Evolutionary conservation across 1,284 basidiomycete genomes (phyloP), one percentile per base, ranked within the genome.

Genomic region (Leccinum subspadiceum): DNA sequence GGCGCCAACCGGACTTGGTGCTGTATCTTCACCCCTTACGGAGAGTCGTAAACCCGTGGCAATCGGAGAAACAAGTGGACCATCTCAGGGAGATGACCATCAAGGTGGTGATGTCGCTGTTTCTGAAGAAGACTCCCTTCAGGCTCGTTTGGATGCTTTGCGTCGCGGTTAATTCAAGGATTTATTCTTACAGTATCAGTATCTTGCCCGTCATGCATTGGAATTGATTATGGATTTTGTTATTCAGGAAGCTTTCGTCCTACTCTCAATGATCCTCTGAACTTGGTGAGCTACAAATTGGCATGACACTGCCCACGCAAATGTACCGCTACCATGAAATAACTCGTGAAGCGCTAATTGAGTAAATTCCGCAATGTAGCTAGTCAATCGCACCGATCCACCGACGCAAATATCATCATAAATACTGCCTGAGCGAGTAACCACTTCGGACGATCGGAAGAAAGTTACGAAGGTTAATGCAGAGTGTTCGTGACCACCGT

Each of bases 51-150:
- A 89, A 69, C 84, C 93, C 3, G 90, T 98, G 10, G 93, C 93
- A 3, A 70, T 95, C 6, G 91, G 90, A 33, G 91, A 90, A 63
- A 76, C 81, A 3, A 76, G 78, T 2, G 82, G 79, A 5, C 68
- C 79, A 7, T 68, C 77, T 61, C 73, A 68, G 33, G 72, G 69
- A 17, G 76, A 77, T 54, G 75, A 75, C 48, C 71, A 68, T 35
- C 62, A 66, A 33, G 62, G 62, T 13, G 76, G 77, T 26, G 77
- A 78, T 53, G 80, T 77, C 51, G 80, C 78, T 50, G 73, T 79
- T 64, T 82, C 87, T 5, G 94, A 94, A 65, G 92, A 96, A 75
- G 94, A 96, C 73, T 91, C 90, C 51, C 78, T 96, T 58, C 94
- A 96, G 76, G 91, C 92, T 17, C 81, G 94, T 62, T 74, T 96